Evolutionary conservation across 768 basidiomycete species (phyloP), one percentile per base, ranked within the genome.

Genomic region (Pulveroboletus sp.): DNA sequence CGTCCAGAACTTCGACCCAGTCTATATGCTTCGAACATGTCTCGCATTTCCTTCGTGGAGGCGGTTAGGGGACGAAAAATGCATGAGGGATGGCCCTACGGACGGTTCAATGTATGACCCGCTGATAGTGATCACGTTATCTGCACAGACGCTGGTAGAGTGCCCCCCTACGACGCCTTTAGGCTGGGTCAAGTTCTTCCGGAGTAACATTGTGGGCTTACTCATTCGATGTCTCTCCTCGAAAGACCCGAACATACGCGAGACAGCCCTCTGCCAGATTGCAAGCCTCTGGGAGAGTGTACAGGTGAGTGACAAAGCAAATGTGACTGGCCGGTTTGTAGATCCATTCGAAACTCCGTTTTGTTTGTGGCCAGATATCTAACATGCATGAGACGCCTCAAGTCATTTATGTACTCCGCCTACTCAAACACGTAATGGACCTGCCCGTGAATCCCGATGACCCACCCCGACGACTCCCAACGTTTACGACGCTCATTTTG

Each of bases 121-220:
- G 8, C 62, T 84, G 1, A 90, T 94, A 66, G 60, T 91, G 13
- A 67, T 87, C 31, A 70, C 82, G 3, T 69, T 93, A n/a, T 79
- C 84, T 33, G 76, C 78, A 5, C 77, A 83, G 44, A 78, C 82
- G 64, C 70, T 93, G n/a, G 69, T 70, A 2, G 81, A 86, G 31
- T 75, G 73, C 45, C 74, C 68, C 14, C 84, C 82, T 1, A 65
- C 75, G 1, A 80, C 81, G 0, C 77, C 82, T 0, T 69, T 86
- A 71, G 40, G 66, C 74, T 95, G 93, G 93, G 85, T 94, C 13
- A 84, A 89, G 59, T 65, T 96, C 15, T 84, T 94, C 63, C 73
- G 92, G 55, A 87, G 86, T 7, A 93, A 95, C 56, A 72, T 85
- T 10, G 76, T 87, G 11, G 79, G 87, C 39, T 56, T 97, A 42